Conservation (phyloP, 768 basidiomycete species). For the Phaeolepiota aurea region DNA sequence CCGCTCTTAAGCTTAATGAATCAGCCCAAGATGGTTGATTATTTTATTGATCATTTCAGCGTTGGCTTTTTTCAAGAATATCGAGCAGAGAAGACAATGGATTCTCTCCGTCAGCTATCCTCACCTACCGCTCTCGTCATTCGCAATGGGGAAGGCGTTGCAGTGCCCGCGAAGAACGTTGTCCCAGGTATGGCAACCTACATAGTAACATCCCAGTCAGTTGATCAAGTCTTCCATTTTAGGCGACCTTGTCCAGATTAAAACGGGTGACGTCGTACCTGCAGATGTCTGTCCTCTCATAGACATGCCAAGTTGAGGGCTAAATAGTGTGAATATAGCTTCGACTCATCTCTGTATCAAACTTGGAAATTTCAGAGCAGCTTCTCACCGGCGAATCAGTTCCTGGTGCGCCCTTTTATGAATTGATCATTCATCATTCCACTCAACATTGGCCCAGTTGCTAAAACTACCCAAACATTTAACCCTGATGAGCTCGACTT, state of each 20-base stretch:
- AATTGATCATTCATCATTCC: not conserved
- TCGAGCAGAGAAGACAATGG: slow-evolving; percentile 41
- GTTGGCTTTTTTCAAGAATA: slow-evolving; percentile 42
- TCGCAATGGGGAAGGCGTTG: slow-evolving; percentile 28
- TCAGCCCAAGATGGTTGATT: not conserved
- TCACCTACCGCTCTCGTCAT: slow-evolving; percentile 38
- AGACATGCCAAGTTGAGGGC: not conserved
- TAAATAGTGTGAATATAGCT: slow-evolving; percentile 13
- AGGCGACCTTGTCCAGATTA: slow-evolving; percentile 31
- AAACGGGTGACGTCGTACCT: slow-evolving; percentile 31
- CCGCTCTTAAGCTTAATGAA: not conserved
- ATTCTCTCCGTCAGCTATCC: slow-evolving; percentile 36
- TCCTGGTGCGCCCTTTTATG: slow-evolving; percentile 21
- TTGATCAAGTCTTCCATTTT: not conserved
- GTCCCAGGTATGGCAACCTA: slow-evolving; percentile 22
- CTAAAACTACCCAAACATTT: slow-evolving; percentile 26
- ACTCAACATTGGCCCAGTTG: slow-evolving; percentile 15
- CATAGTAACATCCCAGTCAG: no score
- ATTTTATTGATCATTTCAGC: slow-evolving; percentile 8
- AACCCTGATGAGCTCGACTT: slow-evolving; percentile 21
- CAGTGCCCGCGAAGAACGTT: slow-evolving; percentile 31
- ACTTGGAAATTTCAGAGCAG: slow-evolving; percentile 42
- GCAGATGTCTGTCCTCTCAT: slow-evolving; percentile 27
- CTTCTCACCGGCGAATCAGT: slow-evolving; percentile 45
- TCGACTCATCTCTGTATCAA: slow-evolving; percentile 34